A percentile compares a stretch with the other conserved stretches of the same genome.
These are phyloP conservation scores for Solanum appendiculatum DNA, from an alignment of 257 asterid genomes.

Conservation along the genomic window DNA sequence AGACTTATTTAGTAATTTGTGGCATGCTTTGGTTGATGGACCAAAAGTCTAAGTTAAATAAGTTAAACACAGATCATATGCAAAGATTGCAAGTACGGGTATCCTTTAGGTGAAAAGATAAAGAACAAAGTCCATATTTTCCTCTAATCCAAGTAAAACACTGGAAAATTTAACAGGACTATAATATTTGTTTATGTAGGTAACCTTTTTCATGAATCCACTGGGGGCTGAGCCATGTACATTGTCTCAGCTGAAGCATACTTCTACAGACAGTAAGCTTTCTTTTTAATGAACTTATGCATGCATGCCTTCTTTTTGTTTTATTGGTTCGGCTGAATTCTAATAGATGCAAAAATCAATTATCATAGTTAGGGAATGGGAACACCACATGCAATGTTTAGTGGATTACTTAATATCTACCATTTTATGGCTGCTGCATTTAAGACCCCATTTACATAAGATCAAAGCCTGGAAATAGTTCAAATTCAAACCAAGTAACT, in stretches of 20 bases:
- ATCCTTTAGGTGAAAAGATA: too few relatives aligned
- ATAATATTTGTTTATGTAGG: too few relatives aligned
- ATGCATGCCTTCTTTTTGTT: not conserved
- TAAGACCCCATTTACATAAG: not conserved
- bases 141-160: too few relatives aligned
- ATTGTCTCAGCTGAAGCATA: too few relatives aligned
- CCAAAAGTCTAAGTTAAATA: too few relatives aligned
- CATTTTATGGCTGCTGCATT: not conserved
- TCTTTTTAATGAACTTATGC: not conserved
- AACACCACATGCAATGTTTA: not conserved
- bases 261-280: slow-evolving; percentile 12
- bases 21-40: too few relatives aligned
- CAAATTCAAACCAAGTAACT: not conserved
- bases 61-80: too few relatives aligned
- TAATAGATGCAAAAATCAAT: not conserved
- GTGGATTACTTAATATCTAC: not conserved
- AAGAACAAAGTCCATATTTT: too few relatives aligned
- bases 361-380: not conserved
- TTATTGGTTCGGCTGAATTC: not conserved
- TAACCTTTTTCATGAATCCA: not conserved
- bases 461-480: not conserved
- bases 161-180: too few relatives aligned
- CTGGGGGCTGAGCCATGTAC: not conserved
- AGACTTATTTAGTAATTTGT: too few relatives aligned
- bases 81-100: too few relatives aligned